A percentile compares a stretch with the other conserved stretches of the same genome.
Evolutionary conservation across 805 yeast species (phyloP).

Genomic region (Saccharomycopsis capsularis): DNA sequence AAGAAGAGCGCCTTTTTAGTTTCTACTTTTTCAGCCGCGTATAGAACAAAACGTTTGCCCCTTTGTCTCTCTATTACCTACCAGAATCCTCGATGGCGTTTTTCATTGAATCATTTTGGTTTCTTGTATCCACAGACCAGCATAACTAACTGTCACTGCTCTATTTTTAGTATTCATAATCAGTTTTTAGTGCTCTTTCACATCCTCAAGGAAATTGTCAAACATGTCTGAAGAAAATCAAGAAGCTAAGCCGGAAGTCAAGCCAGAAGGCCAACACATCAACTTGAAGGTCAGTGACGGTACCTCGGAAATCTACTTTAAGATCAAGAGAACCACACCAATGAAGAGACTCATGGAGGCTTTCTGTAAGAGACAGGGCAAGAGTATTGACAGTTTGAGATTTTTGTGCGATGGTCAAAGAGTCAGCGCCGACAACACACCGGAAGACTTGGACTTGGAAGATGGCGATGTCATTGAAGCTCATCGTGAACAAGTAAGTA

Average conservation of each 20-base stretch:
- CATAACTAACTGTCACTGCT: too few species aligned
- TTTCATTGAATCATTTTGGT: too few species aligned
- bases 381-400: constrained; percentile 71
- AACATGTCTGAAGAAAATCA: constrained; percentile 21
- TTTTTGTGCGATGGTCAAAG: constrained; percentile 93
- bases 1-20: too few species aligned
- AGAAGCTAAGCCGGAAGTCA: constrained; percentile 28
- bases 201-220: too few species aligned
- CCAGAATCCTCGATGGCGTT: too few species aligned
- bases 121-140: too few species aligned
- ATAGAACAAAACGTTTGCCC: too few species aligned
- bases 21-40: too few species aligned
- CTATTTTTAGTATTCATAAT: too few species aligned
- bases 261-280: constrained; percentile 67
- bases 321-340: constrained; percentile 87
- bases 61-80: too few species aligned
- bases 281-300: constrained; percentile 94
- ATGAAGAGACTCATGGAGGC: constrained; percentile 95
- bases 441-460: constrained; percentile 86
- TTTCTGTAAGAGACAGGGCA: constrained; percentile 96
- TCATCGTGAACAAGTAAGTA: constrained; percentile 89
- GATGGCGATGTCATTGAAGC: constrained; percentile 97
- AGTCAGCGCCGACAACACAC: constrained; percentile 81
- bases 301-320: constrained; percentile 88
- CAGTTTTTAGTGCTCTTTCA: too few species aligned